Percentiles rank a stretch among this genome's conserved stretches.
phyloP scores from a whole-genome alignment of 2,329 filamentous ascomycete species.

The Talaromyces sp. region DNA sequence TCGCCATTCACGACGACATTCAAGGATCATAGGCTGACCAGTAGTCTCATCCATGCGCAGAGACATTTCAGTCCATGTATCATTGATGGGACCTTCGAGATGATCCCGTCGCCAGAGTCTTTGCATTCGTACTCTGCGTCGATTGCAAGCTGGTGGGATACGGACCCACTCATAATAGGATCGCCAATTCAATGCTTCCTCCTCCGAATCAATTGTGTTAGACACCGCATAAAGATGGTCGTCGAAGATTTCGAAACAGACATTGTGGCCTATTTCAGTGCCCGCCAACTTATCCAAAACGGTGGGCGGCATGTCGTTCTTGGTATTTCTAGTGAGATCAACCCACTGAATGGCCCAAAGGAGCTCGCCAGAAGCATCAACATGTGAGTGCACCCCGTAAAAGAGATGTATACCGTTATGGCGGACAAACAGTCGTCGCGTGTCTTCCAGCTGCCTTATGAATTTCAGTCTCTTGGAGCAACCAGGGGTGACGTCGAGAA shows the following conservation, averaged over 20 bases:
- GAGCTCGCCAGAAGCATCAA: slow-evolving; percentile 52
- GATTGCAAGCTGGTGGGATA: slow-evolving; percentile 51
- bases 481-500: slow-evolving; percentile 42
- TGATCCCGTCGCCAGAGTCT: slow-evolving; percentile 65
- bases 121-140: slow-evolving; percentile 48
- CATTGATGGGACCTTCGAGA: slow-evolving; percentile 67
- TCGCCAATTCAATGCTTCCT: slow-evolving; percentile 63
- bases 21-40: slow-evolving; percentile 59
- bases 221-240: slow-evolving; percentile 67
- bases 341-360: slow-evolving; percentile 62
- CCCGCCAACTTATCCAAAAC: slow-evolving; percentile 60
- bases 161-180: slow-evolving; percentile 67
- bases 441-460: slow-evolving; percentile 43
- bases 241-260: slow-evolving; percentile 69
- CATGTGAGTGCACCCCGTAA: slow-evolving; percentile 61
- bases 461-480: slow-evolving; percentile 39
- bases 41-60: slow-evolving; percentile 59
- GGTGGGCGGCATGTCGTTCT: slow-evolving; percentile 43
- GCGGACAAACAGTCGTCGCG: slow-evolving; percentile 62
- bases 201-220: slow-evolving; percentile 60
- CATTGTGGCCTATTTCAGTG: slow-evolving; percentile 61
- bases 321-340: slow-evolving; percentile 42
- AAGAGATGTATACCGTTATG: slow-evolving; percentile 61
- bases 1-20: slow-evolving; percentile 67
- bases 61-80: slow-evolving; percentile 67